Base-by-base conservation (phyloP, 768 basidiomycete species). In the Clavulina sp. region DNA sequence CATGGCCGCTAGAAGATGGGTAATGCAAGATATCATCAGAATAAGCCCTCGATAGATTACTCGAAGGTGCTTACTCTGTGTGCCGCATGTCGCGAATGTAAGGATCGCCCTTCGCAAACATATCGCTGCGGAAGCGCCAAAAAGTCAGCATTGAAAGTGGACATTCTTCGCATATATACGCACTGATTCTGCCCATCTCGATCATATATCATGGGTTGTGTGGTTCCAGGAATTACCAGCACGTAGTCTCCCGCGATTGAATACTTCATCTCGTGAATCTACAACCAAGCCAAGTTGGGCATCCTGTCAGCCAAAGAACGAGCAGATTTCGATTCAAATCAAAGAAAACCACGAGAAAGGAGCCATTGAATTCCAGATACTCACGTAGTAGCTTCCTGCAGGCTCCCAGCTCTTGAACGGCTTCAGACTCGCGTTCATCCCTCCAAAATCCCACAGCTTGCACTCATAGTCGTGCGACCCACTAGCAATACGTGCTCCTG, bases 1-100 rank as follows among this genome's bases (percentile, higher is more conserved):
- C 92, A 67, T 99, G 95, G 1, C 95, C 95, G 28, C 92, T 96
- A 57, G n/a, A 53, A 29, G 19, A 54, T 33, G 30, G 32, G 31
- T 28, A 16, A 23, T 48, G 7, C 6, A 29, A 7, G 13, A 13
- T 33, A 26, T 13, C 24, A 24, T 7, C n/a, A 51, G 56, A 19
- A 32, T 30, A n/a, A 57, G 48, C 19, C 55, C 40, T 44, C 26
- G 52, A 49, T 44, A 57, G 55, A 5, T n/a, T n/a, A n/a, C 28
- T 53, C 21, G 16, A 52, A 55, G 5, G 18, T 47, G 70, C 89
- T 57, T 60, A 93, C 93, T 82, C 74, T n/a, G 95, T 99, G 62
- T 97, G 82, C 66, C 88, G 88, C 86, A 99, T 92, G 67, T 99
- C 95, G 52, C 95, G 82, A 58, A 99, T 85, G 64, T 97, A 99